Base-by-base conservation (phyloP, 208 protist species). In the Trypanosoma melophagium region DNA sequence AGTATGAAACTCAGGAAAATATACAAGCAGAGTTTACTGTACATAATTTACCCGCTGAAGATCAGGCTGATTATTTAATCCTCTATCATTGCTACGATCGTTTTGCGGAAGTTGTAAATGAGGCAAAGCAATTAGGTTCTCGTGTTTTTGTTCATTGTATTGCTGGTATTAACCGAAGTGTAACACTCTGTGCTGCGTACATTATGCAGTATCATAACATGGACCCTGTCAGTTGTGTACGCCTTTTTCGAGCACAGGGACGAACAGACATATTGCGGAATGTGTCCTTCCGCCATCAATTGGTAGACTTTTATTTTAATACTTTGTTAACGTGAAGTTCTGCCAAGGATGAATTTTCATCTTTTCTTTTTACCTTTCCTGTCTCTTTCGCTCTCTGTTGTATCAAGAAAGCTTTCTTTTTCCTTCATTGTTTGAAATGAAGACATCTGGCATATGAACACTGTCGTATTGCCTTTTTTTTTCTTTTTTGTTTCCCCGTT, bases 101-200 rank as follows among this genome's bases (percentile, higher is more conserved):
- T 2, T 93, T 96, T 72, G 74, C 73, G n/a, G 17, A 71, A 5
- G 67, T 92, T 24, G 68, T 96, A 45, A 72, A 64, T n/a, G 66
- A 62, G 25, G 66, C 59, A 16, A 57, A 19, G 35, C 38, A 41
- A 44, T 19, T 19, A 8, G 78, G 83, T 1, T 80, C 84, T 45
- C 75, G 69, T n/a, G 87, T 92, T 4, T 96, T 88, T 64, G 90
- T 93, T 58, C 90, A 96, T 71, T 96, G 90, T 67, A 67, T 96
- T 41, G 90, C 87, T 13, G 90, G 90, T 4, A 75, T 96, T 44
- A 96, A 96, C 64, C 78, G 90, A 45, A 96, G 90, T 68, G 87
- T 91, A 5, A 86, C 83, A 22, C 76, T 96, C 25, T 96, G 90
- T 61, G 68, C 74, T 53, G 90, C 87, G 17, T 96, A 87, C 65